Conservation (phyloP, 148 eudicot genomes). For the Heliamphora exappendiculata region DNA sequence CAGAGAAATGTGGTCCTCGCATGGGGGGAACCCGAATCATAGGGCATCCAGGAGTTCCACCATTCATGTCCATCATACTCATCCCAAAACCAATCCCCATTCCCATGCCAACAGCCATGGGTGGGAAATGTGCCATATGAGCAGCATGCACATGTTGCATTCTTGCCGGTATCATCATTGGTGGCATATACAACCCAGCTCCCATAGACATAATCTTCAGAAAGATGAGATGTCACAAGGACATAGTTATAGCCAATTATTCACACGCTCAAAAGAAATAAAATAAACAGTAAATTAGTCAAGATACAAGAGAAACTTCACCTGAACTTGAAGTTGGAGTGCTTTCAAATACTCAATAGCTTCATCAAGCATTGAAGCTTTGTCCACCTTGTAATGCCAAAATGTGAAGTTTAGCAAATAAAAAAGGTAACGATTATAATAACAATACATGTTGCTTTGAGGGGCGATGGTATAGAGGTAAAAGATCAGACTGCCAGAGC, state of each 20-base stretch:
- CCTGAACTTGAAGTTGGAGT: conserved; percentile 94
- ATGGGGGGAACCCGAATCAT: conserved; percentile 37
- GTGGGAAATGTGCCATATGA: conserved; percentile 60
- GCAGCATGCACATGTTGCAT: conserved; percentile 62
- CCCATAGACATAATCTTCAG: conserved; percentile 86
- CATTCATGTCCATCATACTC: conserved; percentile 54
- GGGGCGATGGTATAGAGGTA: not conserved
- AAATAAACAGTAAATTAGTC: not conserved
- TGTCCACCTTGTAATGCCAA: conserved; percentile 53
- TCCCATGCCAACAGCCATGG: conserved; percentile 67
- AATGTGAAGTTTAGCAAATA: conserved; percentile 4
- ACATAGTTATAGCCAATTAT: not conserved
- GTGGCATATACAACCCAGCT: conserved; percentile 73
- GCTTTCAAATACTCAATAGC: conserved; percentile 91
- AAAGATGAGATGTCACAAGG: not conserved
- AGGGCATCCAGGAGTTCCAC: conserved; percentile 38
- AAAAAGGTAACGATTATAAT: not conserved
- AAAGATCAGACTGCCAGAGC: not conserved
- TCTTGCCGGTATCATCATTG: conserved; percentile 72
- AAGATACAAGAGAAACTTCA: conserved; percentile 18
- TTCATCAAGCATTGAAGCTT: conserved; percentile 98
- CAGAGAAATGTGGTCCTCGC: conserved; percentile 47
- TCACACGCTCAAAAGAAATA: not conserved
- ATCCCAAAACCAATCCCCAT: conserved; percentile 57
- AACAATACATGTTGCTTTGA: not conserved